Percentiles rank a stretch among this genome's conserved stretches.
These are phyloP conservation scores for Fusarium fujikuroi DNA, from an alignment of 2,329 filamentous ascomycete species.

Conservation along the genomic window DNA sequence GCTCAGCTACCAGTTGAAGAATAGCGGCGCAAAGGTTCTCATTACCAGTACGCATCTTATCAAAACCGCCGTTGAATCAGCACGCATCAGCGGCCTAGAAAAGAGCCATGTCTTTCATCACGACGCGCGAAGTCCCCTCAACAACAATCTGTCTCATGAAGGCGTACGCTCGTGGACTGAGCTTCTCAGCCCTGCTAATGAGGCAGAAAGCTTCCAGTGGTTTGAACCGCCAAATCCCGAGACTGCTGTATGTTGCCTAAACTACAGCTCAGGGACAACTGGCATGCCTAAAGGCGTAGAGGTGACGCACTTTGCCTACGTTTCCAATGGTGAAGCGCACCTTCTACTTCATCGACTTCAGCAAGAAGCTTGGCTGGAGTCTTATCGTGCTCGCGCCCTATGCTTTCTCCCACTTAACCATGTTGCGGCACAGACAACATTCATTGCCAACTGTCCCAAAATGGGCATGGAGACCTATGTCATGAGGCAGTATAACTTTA, in stretches of 20 bases:
- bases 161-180: neutral
- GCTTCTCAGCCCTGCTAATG: neutral
- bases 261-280: neutral
- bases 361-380: neutral
- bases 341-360: neutral
- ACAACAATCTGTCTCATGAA: neutral
- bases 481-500: neutral
- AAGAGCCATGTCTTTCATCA: neutral
- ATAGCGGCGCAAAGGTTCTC: neutral
- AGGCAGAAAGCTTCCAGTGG: neutral
- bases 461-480: neutral
- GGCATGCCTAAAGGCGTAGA: neutral
- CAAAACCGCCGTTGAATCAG: neutral
- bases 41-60: neutral
- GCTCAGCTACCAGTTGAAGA: neutral
- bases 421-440: neutral
- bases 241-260: neutral
- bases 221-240: neutral
- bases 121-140: fast-evolving
- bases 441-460: neutral
- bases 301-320: neutral
- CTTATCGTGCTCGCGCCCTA: neutral
- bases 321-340: neutral
- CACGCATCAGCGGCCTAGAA: neutral
- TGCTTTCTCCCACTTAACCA: neutral